A percentile compares a stretch with the other conserved stretches of the same genome.
phyloP scores from a whole-genome alignment of 441 rosid species.

The Geranium incanum region DNA sequence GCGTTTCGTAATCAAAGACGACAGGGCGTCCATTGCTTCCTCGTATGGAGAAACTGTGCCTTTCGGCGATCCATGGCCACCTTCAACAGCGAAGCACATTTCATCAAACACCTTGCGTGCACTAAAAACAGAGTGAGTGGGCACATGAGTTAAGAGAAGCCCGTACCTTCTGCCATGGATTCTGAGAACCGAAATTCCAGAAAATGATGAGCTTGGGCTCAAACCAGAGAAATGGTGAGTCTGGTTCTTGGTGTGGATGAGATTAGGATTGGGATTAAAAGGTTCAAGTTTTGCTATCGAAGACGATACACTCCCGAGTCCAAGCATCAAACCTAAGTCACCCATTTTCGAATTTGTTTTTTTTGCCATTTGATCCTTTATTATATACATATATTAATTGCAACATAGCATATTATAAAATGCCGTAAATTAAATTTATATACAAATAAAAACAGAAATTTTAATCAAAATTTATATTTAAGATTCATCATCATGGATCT shows the following conservation, averaged over 20 bases:
- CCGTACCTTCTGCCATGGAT: neutral
- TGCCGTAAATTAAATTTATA: no score
- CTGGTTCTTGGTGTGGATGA: neutral
- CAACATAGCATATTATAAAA: no score
- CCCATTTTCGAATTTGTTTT: no score
- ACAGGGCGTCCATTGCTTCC: conserved; percentile 73
- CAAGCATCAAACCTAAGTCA: no score
- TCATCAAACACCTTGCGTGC: neutral
- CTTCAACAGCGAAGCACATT: conserved; percentile 1
- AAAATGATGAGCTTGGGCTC: neutral
- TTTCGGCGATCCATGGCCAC: conserved; percentile 23
- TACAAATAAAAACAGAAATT: no score
- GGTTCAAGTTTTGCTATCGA: neutral
- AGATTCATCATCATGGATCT: no score
- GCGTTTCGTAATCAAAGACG: conserved; percentile 75
- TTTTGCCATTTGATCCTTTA: no score
- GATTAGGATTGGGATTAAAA: neutral
- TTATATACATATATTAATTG: no score
- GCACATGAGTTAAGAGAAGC: neutral
- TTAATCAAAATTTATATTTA: no score
- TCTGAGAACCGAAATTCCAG: neutral
- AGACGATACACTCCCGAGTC: neutral
- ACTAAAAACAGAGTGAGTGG: neutral
- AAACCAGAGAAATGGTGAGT: neutral
- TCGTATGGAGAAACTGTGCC: conserved; percentile 39